phyloP scores from a whole-genome alignment of 2,329 filamentous ascomycete genomes.

The Sporothrix pallida region DNA sequence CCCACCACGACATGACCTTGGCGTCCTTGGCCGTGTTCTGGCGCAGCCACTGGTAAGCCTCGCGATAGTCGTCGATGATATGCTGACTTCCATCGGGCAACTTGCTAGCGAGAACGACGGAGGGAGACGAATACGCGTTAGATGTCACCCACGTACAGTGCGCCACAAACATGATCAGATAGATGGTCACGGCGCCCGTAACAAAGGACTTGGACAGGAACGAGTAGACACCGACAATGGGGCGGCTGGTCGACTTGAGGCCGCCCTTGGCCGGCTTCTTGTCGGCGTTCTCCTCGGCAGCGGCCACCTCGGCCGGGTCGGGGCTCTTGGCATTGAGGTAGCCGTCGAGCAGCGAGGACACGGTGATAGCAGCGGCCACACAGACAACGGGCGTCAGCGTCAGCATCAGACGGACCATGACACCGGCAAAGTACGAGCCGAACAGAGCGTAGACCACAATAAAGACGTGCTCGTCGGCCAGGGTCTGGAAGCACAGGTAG shows the following conservation, averaged over 20 bases:
- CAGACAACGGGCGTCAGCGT: constrained; percentile 96
- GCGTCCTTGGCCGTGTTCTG: constrained; percentile 95
- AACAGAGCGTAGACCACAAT: constrained; percentile 97
- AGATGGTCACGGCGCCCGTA: constrained; percentile 72
- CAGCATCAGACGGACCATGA: constrained; percentile 99
- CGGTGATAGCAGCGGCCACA: constrained; percentile 85
- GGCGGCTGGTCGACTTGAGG: constrained; percentile 73
- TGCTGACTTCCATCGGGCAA: constrained; percentile 94
- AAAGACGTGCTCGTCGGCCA: constrained; percentile 96
- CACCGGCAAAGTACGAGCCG: constrained; percentile 96
- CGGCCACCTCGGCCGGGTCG: constrained; percentile 53
- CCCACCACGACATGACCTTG: constrained; percentile 99
- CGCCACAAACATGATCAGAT: constrained; percentile 89
- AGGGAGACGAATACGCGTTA: constrained; percentile 97
- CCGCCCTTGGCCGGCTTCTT: constrained; percentile 60
- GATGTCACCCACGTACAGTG: constrained; percentile 99
- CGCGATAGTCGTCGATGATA: constrained; percentile 98
- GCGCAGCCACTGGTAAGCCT: constrained; percentile 98
- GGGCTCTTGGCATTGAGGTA: constrained; percentile 75
- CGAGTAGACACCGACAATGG: constrained; percentile 83
- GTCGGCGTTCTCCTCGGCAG: constrained; percentile 52
- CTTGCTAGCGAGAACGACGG: constrained; percentile 90
- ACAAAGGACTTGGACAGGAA: constrained; percentile 79
- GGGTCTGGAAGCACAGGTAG: constrained; percentile 94
- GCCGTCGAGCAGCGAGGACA: constrained; percentile 86